These are phyloP conservation scores for Neopestalotiopsis rosae DNA, from an alignment of 2,329 filamentous ascomycete genomes.

Conservation along the genomic window DNA sequence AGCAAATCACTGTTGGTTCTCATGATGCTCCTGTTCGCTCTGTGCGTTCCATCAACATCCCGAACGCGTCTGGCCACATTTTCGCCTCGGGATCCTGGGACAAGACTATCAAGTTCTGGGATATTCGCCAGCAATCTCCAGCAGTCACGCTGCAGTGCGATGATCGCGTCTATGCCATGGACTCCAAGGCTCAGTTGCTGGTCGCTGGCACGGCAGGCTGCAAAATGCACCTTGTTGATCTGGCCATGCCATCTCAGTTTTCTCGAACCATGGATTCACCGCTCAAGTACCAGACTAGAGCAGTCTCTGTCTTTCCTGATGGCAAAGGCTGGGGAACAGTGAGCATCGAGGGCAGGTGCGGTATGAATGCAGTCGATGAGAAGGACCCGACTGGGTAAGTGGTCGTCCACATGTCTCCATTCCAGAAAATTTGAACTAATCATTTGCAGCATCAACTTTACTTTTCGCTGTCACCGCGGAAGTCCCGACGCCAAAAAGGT, in stretches of 20 bases:
- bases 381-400: constrained; percentile 26
- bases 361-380: constrained; percentile 27
- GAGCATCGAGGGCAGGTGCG: constrained; percentile 37
- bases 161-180: constrained; percentile 52
- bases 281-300: constrained; percentile 34
- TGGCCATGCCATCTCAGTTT: constrained; percentile 30
- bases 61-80: constrained; percentile 28
- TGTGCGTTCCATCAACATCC: constrained; percentile 38
- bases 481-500: constrained; percentile 19
- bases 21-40: constrained; percentile 39
- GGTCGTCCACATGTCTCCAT: neutral
- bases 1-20: constrained; percentile 31
- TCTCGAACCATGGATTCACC: constrained; percentile 27
- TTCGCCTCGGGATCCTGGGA: constrained; percentile 55
- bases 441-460: constrained; percentile 27
- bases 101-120: constrained; percentile 62
- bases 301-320: constrained; percentile 32
- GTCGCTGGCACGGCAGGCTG: constrained; percentile 38
- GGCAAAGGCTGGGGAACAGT: constrained; percentile 35
- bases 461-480: constrained; percentile 40
- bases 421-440: neutral
- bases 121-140: constrained; percentile 49
- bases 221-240: constrained; percentile 37
- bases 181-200: constrained; percentile 34
- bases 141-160: constrained; percentile 51